phyloP scores from a whole-genome alignment of 2,329 filamentous ascomycete species.

The Colletotrichum nymphaeae region DNA sequence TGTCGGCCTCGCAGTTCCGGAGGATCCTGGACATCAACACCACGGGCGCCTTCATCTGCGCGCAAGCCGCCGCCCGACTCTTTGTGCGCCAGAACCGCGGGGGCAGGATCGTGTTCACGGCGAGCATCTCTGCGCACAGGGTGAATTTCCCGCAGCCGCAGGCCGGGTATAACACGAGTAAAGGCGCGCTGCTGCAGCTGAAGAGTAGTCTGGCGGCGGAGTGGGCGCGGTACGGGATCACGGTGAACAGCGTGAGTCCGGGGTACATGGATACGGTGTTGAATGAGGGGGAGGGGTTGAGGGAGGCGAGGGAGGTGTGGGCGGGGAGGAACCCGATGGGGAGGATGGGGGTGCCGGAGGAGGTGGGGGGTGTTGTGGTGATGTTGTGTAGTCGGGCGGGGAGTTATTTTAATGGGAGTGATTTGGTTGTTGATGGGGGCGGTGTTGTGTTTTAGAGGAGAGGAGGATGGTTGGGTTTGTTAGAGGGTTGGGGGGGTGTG shows the following conservation, averaged over 20 bases:
- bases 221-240: conserved; percentile 77
- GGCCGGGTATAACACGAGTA: conserved; percentile 77
- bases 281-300: conserved; percentile 73
- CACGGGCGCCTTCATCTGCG: conserved; percentile 76
- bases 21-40: conserved; percentile 77
- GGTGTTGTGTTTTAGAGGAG: conserved; percentile 35
- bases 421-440: conserved; percentile 74
- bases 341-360: conserved; percentile 72
- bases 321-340: conserved; percentile 70
- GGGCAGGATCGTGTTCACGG: conserved; percentile 74
- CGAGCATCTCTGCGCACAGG: conserved; percentile 74
- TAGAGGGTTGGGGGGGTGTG: no score
- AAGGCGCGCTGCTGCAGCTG: conserved; percentile 73
- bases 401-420: conserved; percentile 75
- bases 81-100: conserved; percentile 63
- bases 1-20: conserved; percentile 69
- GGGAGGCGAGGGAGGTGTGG: conserved; percentile 66
- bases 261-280: conserved; percentile 84
- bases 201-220: conserved; percentile 76
- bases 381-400: conserved; percentile 70
- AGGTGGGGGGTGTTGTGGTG: conserved; percentile 72
- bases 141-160: conserved; percentile 82
- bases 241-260: conserved; percentile 77
- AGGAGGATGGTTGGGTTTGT: no score
- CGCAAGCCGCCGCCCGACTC: conserved; percentile 69